These are phyloP conservation scores for Mycena sanguinolenta DNA, from an alignment of 768 basidiomycete species.

Conservation along the genomic window DNA sequence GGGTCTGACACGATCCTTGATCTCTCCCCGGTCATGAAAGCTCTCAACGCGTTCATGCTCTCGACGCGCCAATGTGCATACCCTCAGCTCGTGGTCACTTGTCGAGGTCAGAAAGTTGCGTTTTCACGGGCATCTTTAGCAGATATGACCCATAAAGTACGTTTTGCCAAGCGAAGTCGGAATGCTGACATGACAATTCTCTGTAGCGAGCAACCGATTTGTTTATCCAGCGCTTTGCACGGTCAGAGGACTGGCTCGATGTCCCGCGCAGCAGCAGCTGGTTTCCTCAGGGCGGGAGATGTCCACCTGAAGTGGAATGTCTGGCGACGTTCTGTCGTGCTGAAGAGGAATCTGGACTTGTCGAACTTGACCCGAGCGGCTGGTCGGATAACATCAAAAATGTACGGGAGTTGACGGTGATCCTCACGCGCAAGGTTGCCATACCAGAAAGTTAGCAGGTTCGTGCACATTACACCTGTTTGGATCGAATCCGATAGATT, in stretches of 20 bases:
- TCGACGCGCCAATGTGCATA: slow-evolving; percentile 25
- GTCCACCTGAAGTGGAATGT: slow-evolving; percentile 1
- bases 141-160: background rate
- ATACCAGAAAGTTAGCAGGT: background rate
- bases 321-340: slow-evolving; percentile 24
- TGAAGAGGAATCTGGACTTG: background rate
- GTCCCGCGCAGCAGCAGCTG: slow-evolving; percentile 2
- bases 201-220: slow-evolving; percentile 13
- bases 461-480: background rate
- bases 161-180: background rate
- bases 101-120: slow-evolving; percentile 10
- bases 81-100: slow-evolving; percentile 25
- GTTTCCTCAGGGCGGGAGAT: background rate
- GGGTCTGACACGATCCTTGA: slow-evolving; percentile 1
- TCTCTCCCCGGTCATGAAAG: slow-evolving; percentile 8
- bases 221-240: slow-evolving; percentile 20
- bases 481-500: no score
- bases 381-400: slow-evolving; percentile 19
- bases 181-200: background rate
- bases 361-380: slow-evolving; percentile 18
- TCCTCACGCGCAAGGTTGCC: background rate
- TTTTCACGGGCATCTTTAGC: slow-evolving; percentile 13
- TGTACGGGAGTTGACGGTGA: slow-evolving; percentile 24
- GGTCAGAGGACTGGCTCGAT: slow-evolving; percentile 13
- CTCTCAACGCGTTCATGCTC: slow-evolving; percentile 19